These are phyloP conservation scores for Collybiopsis luxurians DNA, from an alignment of 768 basidiomycete genomes.

Conservation along the genomic window DNA sequence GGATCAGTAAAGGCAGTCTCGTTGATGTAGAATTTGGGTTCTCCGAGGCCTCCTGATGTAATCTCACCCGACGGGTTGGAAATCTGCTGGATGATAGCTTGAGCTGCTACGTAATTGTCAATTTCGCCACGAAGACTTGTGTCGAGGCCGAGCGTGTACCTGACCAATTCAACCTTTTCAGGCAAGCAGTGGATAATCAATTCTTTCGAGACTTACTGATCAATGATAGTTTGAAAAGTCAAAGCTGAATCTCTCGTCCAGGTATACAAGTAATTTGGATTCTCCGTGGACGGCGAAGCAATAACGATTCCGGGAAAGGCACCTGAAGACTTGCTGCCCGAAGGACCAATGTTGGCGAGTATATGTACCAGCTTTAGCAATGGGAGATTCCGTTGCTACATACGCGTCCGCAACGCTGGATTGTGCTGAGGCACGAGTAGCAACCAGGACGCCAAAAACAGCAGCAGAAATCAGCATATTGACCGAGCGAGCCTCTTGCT, in stretches of 20 bases:
- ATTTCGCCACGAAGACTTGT: conserved; percentile 44
- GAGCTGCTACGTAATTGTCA: conserved; percentile 51
- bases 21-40: conserved; percentile 71
- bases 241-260: conserved; percentile 73
- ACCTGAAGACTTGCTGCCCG: conserved; percentile 51
- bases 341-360: conserved; percentile 72
- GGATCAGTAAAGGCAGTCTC: conserved; percentile 54
- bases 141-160: conserved; percentile 49
- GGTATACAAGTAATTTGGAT: conserved; percentile 60
- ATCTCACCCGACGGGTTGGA: conserved; percentile 65
- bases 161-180: too few relatives aligned
- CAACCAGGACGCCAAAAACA: too few relatives aligned
- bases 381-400: conserved; percentile 47
- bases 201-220: conserved; percentile 38
- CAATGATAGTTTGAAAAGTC: conserved; percentile 49
- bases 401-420: conserved; percentile 44
- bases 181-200: too few relatives aligned
- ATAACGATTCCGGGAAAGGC: conserved; percentile 48
- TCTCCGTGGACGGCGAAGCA: conserved; percentile 42
- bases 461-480: too few relatives aligned
- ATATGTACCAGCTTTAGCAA: conserved; percentile 64
- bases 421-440: conserved; percentile 3
- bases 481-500: too few relatives aligned
- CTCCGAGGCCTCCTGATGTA: conserved; percentile 63
- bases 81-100: conserved; percentile 55